Evolutionary conservation across 768 basidiomycete genomes (phyloP), one percentile per base, ranked within the genome.

Genomic region (Boletus tylopilopsis): DNA sequence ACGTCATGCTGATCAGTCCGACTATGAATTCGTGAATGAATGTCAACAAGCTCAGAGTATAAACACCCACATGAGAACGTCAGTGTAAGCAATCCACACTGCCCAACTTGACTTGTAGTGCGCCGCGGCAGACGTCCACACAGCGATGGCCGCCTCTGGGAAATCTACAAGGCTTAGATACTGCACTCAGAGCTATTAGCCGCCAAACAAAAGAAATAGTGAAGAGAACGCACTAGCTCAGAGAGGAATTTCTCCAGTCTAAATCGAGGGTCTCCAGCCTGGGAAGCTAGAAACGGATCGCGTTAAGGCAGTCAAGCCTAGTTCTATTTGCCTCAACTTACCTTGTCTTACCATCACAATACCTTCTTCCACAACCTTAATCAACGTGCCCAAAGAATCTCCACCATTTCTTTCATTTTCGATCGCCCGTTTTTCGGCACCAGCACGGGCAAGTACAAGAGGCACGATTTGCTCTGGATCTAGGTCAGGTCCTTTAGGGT

Each of bases 211-310:
- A 43, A n/a, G 24, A 43, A 23, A n/a, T 2, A 10, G 24, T 23
- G 24, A n/a, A 29, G 27, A 40, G 13, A 6, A 76, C 88, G 54
- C 61, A 95, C 94, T 42, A 90, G 71, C 39, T 80, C 77, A 34
- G 85, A 77, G 16, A 94, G 73, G 63, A 84, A 91, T 58, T 87
- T 93, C 64, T 99, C 94, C 25, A 97, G 69, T 40, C 87, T 80
- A 42, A 90, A 71, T 37, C 82, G 79, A 3, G 84, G 73, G 67
- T 97, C 95, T 3, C 92, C 91, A 4, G 71, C 64, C 51, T 78
- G 76, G 0, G 80, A 79, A 25, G 78, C 86, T 89, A 54, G 37
- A 45, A 43, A 44, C 7, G 18, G 47, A 25, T 36, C 27, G 10
- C 22, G 11, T 54, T 15, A 51, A 52, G 21, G 25, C 1, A 30